These are phyloP conservation scores for Apiotrichum gracile DNA, from an alignment of 1,284 basidiomycete genomes.

Conservation along the genomic window DNA sequence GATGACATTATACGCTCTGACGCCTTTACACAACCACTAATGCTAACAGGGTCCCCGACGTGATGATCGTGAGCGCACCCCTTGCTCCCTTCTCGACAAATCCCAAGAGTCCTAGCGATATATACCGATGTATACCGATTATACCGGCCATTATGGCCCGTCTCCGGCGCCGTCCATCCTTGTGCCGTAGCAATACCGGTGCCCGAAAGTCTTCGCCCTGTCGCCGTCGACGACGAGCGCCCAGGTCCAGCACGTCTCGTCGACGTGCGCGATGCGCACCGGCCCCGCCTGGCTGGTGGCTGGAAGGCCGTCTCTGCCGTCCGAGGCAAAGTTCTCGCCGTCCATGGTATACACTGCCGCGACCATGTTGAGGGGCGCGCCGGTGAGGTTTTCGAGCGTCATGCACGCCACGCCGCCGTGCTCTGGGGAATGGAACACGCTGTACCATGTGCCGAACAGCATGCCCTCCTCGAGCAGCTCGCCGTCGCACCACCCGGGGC, in stretches of 20 bases:
- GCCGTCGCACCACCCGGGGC: neutral
- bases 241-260: neutral
- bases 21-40: too few species aligned
- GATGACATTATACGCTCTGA: too few species aligned
- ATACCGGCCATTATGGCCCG: too few species aligned
- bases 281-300: neutral
- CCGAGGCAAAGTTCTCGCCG: neutral
- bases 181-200: too few species aligned
- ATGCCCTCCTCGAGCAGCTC: neutral
- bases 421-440: neutral
- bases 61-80: too few species aligned
- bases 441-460: neutral
- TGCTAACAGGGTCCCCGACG: too few species aligned
- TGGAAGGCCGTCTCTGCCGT: neutral
- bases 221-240: neutral
- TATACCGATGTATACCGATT: too few species aligned
- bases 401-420: neutral
- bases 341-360: neutral
- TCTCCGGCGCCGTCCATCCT: too few species aligned
- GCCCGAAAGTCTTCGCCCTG: neutral
- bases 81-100: too few species aligned
- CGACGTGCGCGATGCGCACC: neutral
- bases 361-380: neutral
- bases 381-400: neutral
- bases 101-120: too few species aligned